These are phyloP conservation scores for Podospora sp. DNA, from an alignment of 495 filamentous ascomycete genomes.

Conservation along the genomic window DNA sequence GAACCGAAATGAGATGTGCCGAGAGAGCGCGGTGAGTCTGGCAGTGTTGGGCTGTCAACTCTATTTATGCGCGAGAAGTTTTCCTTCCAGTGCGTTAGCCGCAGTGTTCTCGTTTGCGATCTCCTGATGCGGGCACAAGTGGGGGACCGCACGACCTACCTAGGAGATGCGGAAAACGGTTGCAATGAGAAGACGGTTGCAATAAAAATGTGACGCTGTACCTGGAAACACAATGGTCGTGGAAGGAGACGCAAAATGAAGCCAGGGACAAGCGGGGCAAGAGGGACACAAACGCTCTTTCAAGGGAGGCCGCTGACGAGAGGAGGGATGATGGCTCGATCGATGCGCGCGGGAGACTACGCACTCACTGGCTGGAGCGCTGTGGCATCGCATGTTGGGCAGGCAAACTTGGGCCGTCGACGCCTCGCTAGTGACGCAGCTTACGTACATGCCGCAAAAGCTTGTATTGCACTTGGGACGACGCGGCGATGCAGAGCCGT, in stretches of 20 bases:
- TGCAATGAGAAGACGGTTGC: not conserved
- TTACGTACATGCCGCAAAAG: not conserved
- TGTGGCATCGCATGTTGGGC: not conserved
- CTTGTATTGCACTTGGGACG: not conserved
- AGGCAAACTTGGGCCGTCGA: not conserved
- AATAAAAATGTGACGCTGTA: not conserved
- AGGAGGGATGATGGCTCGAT: not conserved
- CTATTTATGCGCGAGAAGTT: not conserved
- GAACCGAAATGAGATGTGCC: not conserved
- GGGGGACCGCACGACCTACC: not conserved
- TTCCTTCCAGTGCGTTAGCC: not conserved
- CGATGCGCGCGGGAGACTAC: not conserved
- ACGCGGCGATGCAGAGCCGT: not conserved
- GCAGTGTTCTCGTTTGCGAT: not conserved
- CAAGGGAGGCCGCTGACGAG: not conserved
- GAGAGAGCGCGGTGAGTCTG: not conserved
- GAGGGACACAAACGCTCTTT: not conserved
- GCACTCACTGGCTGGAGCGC: not conserved
- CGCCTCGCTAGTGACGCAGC: conserved; percentile 1
- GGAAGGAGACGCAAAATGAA: not conserved
- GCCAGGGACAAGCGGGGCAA: not conserved
- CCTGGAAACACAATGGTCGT: not conserved
- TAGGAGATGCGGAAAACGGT: not conserved
- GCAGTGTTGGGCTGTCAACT: not conserved
- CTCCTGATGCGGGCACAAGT: not conserved